A percentile compares a stretch with the other conserved stretches of the same genome.
Conservation (phyloP, 768 basidiomycete genomes). For the Gymnopilus junonius region DNA sequence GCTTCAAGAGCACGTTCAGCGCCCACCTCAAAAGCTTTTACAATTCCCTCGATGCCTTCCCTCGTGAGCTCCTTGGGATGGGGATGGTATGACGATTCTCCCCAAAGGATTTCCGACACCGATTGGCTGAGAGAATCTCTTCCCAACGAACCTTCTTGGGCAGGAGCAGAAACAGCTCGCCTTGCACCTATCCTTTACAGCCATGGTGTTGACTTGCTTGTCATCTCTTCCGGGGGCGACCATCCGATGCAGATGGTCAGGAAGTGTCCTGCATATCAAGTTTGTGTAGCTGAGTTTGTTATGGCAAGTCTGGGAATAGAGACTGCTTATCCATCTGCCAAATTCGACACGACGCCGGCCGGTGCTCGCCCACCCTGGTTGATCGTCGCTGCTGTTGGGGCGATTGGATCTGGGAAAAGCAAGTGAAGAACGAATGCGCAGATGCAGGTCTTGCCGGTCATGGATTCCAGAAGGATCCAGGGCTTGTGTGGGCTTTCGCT, state of each 20-base stretch:
- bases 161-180: conserved; percentile 65
- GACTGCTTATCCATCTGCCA: background rate
- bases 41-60: conserved; percentile 52
- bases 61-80: conserved; percentile 45
- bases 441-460: conserved; percentile 62
- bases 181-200: conserved; percentile 61
- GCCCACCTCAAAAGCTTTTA: conserved; percentile 57
- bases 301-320: conserved; percentile 43
- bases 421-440: conserved; percentile 59
- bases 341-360: background rate
- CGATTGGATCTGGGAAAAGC: conserved; percentile 59
- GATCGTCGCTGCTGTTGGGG: conserved; percentile 55
- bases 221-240: conserved; percentile 71
- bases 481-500: conserved; percentile 53
- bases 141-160: conserved; percentile 53
- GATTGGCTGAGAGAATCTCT: conserved; percentile 71
- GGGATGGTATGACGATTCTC: background rate
- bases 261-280: conserved; percentile 50
- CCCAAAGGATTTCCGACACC: conserved; percentile 62
- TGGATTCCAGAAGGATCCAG: conserved; percentile 66
- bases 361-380: conserved; percentile 17
- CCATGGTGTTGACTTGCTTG: conserved; percentile 76
- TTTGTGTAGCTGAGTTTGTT: conserved; percentile 55
- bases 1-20: conserved; percentile 56
- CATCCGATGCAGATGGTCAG: conserved; percentile 44